Percentiles rank a stretch among this genome's conserved stretches.
phyloP scores from a whole-genome alignment of 768 basidiomycete species.

The Lanmaoa pseudosensibilis region DNA sequence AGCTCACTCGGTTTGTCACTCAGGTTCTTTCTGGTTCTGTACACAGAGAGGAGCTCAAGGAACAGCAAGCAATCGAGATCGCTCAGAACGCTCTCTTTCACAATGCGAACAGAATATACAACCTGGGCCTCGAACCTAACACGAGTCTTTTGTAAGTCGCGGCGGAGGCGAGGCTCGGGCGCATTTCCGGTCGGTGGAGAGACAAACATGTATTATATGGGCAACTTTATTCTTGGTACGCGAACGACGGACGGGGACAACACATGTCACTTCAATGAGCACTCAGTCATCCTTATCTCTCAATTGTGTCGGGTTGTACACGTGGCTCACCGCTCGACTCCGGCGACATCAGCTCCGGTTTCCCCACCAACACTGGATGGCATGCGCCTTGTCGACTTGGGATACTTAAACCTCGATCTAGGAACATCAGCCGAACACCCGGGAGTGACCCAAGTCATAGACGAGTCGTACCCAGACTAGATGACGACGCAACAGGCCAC shows the following conservation, averaged over 20 bases:
- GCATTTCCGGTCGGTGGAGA: neutral
- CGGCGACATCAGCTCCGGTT: too few relatives aligned
- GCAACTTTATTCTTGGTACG: neutral
- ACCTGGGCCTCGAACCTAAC: conserved; percentile 46
- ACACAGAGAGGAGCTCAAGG: conserved; percentile 47
- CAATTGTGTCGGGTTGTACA: too few relatives aligned
- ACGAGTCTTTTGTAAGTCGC: conserved; percentile 1
- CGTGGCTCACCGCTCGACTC: too few relatives aligned
- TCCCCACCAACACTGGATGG: too few relatives aligned
- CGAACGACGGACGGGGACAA: neutral
- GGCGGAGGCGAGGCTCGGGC: neutral
- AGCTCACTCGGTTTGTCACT: conserved; percentile 56
- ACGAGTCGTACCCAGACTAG: too few relatives aligned
- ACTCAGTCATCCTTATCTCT: too few relatives aligned
- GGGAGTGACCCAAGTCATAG: too few relatives aligned
- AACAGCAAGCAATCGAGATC: conserved; percentile 53
- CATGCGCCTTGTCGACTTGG: too few relatives aligned
- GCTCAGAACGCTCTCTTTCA: conserved; percentile 61
- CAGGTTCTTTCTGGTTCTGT: conserved; percentile 62
- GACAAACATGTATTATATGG: neutral
- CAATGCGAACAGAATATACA: conserved; percentile 66
- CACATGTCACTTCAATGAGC: neutral
- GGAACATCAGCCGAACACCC: too few relatives aligned
- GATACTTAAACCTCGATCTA: too few relatives aligned
- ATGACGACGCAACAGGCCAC: too few relatives aligned